A percentile compares a stretch with the other conserved stretches of the same genome.
phyloP scores from a whole-genome alignment of 768 basidiomycete species.

The Amanita jacksonii region DNA sequence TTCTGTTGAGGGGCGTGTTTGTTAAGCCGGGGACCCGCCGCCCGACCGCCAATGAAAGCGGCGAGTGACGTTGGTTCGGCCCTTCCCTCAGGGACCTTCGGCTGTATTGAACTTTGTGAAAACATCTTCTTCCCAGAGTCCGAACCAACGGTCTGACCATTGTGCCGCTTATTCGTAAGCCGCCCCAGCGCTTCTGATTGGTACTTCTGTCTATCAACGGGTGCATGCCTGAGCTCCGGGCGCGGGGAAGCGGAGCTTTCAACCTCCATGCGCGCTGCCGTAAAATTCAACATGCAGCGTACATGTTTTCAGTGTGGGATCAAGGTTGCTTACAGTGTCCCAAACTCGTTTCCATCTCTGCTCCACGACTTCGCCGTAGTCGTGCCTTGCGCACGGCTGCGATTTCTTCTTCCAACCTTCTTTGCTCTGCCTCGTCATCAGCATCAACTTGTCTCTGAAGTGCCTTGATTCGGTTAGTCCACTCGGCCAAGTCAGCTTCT shows the following conservation, averaged over 20 bases:
- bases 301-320: constrained; percentile 12
- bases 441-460: constrained; percentile 75
- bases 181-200: not conserved
- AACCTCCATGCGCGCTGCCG: not conserved
- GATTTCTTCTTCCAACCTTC: constrained; percentile 56
- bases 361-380: constrained; percentile 37
- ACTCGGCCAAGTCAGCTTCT: constrained; percentile 67
- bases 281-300: not conserved
- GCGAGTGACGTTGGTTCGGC: constrained; percentile 61
- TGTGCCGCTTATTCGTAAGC: not conserved
- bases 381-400: constrained; percentile 42
- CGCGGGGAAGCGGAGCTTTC: not conserved
- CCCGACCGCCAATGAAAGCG: constrained; percentile 73
- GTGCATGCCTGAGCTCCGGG: not conserved
- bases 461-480: constrained; percentile 73
- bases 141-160: not conserved
- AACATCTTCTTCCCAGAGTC: constrained; percentile 15
- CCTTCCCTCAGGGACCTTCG: constrained; percentile 17
- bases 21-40: constrained; percentile 64
- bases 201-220: not conserved
- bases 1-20: constrained; percentile 66
- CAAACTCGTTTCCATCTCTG: constrained; percentile 13
- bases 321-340: constrained; percentile 23
- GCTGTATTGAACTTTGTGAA: constrained; percentile 15
- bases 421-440: constrained; percentile 71